Evolutionary conservation across 139 green algal species (phyloP).

Genomic region (Volvox africanus): DNA sequence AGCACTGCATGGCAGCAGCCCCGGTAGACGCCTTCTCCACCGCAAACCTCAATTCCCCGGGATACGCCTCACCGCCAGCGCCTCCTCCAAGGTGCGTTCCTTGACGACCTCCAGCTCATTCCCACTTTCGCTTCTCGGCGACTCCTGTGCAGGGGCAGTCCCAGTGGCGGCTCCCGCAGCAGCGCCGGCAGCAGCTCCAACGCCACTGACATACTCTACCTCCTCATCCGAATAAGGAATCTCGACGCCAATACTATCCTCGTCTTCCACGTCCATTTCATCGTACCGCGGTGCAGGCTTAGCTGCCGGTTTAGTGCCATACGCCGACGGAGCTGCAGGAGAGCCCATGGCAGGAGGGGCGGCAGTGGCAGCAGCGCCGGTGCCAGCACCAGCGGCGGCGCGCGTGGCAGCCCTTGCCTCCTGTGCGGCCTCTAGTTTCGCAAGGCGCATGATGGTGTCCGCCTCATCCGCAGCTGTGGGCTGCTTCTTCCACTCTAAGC

Average conservation of each 20-base stretch:
- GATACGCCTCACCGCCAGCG: slow-evolving; percentile 48
- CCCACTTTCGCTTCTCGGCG: slow-evolving; percentile 40
- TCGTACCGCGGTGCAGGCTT: not conserved
- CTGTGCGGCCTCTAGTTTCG: not conserved
- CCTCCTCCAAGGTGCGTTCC: slow-evolving; percentile 60
- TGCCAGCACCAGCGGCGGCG: not conserved
- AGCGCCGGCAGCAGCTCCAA: not conserved
- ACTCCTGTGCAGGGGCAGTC: not conserved
- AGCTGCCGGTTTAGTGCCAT: not conserved
- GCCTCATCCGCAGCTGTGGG: slow-evolving; percentile 51
- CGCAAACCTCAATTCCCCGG: too few relatives aligned
- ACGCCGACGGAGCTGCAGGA: not conserved
- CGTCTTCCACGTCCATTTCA: not conserved
- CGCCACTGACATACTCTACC: not conserved
- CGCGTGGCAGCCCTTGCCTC: not conserved
- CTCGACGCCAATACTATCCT: slow-evolving; percentile 19
- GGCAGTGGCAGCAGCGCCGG: not conserved
- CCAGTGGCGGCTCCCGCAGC: not conserved
- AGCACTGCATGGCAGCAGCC: too few relatives aligned
- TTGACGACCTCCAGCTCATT: slow-evolving; percentile 54
- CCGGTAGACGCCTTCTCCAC: too few relatives aligned
- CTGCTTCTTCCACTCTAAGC: slow-evolving; percentile 55
- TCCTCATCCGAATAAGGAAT: not conserved
- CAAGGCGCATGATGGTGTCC: not conserved
- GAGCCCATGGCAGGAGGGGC: not conserved